Conservation (phyloP, 345 rosid genomes). For the Lepidium aucheri region DNA sequence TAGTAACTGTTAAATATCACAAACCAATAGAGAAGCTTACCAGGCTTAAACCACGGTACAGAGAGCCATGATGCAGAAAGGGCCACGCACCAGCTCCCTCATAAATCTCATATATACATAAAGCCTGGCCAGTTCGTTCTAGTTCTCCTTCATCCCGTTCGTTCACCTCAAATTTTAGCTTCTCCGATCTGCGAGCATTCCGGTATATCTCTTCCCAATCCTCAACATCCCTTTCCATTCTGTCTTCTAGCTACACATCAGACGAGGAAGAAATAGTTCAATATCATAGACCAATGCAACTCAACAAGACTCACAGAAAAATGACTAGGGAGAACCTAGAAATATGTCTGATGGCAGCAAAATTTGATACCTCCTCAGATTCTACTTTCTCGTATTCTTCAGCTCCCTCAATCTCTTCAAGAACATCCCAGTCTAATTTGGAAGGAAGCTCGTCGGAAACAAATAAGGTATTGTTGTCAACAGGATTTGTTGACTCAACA, state of each 20-base stretch:
- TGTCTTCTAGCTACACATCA: constrained; percentile 69
- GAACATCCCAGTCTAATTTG: constrained; percentile 60
- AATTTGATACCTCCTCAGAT: constrained; percentile 69
- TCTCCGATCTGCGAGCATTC: constrained; percentile 80
- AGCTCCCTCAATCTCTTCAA: constrained; percentile 47
- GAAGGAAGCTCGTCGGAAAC: constrained; percentile 46
- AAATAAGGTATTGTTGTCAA: constrained; percentile 37
- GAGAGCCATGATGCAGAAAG: constrained; percentile 90
- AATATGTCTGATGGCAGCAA: constrained; percentile 32
- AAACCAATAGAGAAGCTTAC: constrained; percentile 46
- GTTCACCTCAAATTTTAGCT: constrained; percentile 75
- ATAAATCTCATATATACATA: constrained; percentile 91
- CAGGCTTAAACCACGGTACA: constrained; percentile 91
- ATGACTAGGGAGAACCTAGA: constrained; percentile 31
- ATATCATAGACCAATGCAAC: constrained; percentile 15
- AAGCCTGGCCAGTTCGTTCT: constrained; percentile 91
- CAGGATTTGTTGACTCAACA: constrained; percentile 28
- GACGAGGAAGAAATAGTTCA: constrained; percentile 11
- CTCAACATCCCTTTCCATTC: constrained; percentile 64
- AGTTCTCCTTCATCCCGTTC: constrained; percentile 99
- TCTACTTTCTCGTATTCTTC: constrained; percentile 79
- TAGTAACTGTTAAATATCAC: neutral
- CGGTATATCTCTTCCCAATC: constrained; percentile 89
- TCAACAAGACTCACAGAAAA: constrained; percentile 12
- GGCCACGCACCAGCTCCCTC: constrained; percentile 92